Conservation (phyloP, 441 rosid species). For the Erodium trifolium region DNA sequence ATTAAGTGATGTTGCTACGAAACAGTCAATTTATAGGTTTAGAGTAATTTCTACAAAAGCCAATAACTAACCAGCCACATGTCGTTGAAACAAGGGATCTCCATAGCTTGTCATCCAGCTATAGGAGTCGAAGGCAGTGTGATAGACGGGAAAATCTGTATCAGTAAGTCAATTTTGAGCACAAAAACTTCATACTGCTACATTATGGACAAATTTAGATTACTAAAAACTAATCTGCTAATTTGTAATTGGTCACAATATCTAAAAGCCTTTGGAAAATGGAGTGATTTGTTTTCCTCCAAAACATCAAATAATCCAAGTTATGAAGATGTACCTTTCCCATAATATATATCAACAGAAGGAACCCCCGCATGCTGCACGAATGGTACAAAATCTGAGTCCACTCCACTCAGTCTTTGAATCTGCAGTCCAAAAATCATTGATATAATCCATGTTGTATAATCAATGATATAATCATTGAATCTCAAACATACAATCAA, state of each 20-base stretch:
- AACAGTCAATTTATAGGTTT: neutral
- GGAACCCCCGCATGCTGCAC: neutral
- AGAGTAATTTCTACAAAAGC: neutral
- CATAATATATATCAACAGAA: neutral
- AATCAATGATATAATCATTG: too few species aligned
- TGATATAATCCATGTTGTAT: too few species aligned
- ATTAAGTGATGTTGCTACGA: neutral
- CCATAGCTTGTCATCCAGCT: neutral
- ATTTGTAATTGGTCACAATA: neutral
- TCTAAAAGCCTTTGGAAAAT: neutral
- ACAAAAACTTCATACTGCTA: neutral
- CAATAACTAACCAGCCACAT: neutral
- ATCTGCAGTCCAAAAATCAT: neutral
- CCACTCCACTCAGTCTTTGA: neutral
- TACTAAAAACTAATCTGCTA: neutral
- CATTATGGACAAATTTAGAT: neutral
- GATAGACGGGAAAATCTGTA: neutral
- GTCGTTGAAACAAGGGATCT: neutral
- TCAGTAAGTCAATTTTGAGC: neutral
- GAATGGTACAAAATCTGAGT: neutral
- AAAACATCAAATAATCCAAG: neutral
- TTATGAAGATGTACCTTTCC: neutral
- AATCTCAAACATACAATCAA: too few species aligned
- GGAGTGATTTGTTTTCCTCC: neutral
- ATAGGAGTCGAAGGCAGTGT: neutral